Evolutionary conservation across 1,284 basidiomycete species (phyloP).

Genomic region (Microbotryomycetes sp.): DNA sequence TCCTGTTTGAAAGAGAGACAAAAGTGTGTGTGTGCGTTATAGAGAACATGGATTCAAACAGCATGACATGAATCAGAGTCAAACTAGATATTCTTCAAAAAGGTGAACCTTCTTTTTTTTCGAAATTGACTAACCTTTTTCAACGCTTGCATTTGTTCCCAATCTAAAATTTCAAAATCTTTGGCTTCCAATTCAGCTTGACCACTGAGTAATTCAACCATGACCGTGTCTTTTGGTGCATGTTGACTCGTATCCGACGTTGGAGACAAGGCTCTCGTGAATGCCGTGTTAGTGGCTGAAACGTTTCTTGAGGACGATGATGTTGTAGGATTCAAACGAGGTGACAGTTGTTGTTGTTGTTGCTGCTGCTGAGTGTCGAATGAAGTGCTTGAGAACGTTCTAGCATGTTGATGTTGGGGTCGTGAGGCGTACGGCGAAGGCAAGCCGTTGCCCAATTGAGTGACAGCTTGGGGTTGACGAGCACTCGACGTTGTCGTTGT

Average conservation of each 20-base stretch:
- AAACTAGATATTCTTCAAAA: neutral
- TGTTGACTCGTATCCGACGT: neutral
- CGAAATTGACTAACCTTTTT: slow-evolving; percentile 23
- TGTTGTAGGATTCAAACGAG: no score
- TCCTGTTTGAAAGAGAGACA: slow-evolving; percentile 6
- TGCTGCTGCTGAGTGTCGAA: no score
- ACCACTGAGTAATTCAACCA: slow-evolving; percentile 29
- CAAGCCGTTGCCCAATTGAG: no score
- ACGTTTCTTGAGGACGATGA: neutral
- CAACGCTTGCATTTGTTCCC: slow-evolving; percentile 27
- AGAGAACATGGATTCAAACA: neutral
- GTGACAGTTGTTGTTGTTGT: no score
- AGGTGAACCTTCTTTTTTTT: neutral
- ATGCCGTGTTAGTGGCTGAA: neutral
- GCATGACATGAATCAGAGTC: neutral
- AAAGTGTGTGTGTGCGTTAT: neutral
- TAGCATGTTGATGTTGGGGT: no score
- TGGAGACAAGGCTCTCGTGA: slow-evolving; percentile 10
- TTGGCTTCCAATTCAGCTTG: slow-evolving; percentile 30
- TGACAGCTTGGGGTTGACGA: no score
- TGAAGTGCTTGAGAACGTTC: no score
- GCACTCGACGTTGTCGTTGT: no score
- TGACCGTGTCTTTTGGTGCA: slow-evolving; percentile 13
- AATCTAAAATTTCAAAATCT: slow-evolving; percentile 22
- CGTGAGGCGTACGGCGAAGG: no score